These are phyloP conservation scores for Scalesia atractyloides DNA, from an alignment of 129 eudicot genomes.

Conservation along the genomic window DNA sequence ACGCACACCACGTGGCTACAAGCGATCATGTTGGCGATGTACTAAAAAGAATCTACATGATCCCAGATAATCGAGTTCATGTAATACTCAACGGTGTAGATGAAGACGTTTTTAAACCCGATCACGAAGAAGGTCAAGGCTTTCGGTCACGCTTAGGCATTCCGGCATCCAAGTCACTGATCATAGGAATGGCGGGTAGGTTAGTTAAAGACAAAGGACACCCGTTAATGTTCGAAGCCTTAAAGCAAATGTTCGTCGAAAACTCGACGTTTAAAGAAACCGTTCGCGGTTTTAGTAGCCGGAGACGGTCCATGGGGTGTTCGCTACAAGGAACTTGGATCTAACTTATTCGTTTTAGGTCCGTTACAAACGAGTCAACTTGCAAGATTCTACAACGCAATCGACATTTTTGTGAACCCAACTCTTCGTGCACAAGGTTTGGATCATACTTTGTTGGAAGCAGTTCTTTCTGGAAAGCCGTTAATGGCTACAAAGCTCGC, in stretches of 20 bases:
- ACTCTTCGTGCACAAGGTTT: constrained; percentile 82
- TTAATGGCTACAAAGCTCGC: constrained; percentile 77
- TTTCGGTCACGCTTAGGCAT: constrained; percentile 43
- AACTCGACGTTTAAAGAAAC: constrained; percentile 51
- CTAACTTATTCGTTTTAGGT: constrained; percentile 59
- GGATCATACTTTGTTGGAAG: constrained; percentile 78
- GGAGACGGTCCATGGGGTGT: constrained; percentile 88
- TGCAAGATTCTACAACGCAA: constrained; percentile 64
- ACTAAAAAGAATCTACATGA: constrained; percentile 69
- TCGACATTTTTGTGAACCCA: constrained; percentile 67
- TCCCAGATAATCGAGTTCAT: constrained; percentile 72
- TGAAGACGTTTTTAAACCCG: constrained; percentile 60
- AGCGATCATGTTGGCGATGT: constrained; percentile 75
- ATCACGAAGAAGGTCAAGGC: constrained; percentile 31
- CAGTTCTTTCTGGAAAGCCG: constrained; percentile 67
- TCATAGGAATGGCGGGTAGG: constrained; percentile 74
- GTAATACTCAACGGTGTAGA: constrained; percentile 70
- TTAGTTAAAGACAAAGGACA: constrained; percentile 85
- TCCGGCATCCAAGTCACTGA: constrained; percentile 38
- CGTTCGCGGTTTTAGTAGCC: constrained; percentile 60
- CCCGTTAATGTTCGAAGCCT: constrained; percentile 69
- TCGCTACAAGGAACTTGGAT: constrained; percentile 60
- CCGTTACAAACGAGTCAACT: constrained; percentile 58
- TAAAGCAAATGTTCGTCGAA: constrained; percentile 58
- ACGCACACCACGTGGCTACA: constrained; percentile 78